Percentiles rank a stretch among this genome's conserved stretches.
Conservation (phyloP, 1,284 basidiomycete genomes). For the Ceratobasidium papillatum region DNA sequence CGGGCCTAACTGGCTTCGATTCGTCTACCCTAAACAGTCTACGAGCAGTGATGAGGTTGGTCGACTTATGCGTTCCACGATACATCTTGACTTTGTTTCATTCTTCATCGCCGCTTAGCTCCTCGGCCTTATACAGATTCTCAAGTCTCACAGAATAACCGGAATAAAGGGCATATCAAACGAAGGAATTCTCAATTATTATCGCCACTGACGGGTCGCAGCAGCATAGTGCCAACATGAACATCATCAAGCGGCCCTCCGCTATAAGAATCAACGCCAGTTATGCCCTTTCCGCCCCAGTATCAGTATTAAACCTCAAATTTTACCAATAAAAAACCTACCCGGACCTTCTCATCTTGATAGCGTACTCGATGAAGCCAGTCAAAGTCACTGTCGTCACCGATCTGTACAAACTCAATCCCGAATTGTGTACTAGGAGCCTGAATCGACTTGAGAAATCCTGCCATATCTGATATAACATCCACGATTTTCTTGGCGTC, state of each 20-base stretch:
- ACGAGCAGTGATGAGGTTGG: no score
- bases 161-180: no score
- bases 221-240: neutral
- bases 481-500: neutral
- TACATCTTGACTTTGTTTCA: no score
- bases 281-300: neutral
- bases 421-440: constrained; percentile 19
- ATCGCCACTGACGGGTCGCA: neutral
- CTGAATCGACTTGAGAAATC: neutral
- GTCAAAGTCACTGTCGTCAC: neutral
- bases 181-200: neutral
- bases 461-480: neutral
- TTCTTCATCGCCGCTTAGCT: no score
- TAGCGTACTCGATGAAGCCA: constrained; percentile 1
- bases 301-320: neutral
- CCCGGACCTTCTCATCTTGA: neutral
- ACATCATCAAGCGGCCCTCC: neutral
- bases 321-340: neutral
- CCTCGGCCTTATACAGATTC: no score
- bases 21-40: no score
- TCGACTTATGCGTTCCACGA: no score
- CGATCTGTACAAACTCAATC: constrained; percentile 15
- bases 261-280: neutral
- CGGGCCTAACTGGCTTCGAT: no score
- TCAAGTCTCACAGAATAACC: no score